phyloP scores from a whole-genome alignment of 2,329 filamentous ascomycete species.

The Sclerotinia spermophila region DNA sequence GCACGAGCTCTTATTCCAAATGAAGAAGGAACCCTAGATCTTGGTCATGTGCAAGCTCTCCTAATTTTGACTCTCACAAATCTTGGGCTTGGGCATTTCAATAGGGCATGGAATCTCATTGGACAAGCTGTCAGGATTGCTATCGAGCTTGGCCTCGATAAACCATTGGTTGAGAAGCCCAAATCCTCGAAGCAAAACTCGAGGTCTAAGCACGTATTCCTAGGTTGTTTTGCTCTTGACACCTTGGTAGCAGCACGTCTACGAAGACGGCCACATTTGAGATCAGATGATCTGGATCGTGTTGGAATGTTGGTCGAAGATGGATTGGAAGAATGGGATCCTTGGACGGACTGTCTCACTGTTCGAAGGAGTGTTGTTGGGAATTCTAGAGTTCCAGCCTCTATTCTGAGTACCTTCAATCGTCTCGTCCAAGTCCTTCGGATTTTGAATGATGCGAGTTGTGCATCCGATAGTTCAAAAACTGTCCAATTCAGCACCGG shows the following conservation, averaged over 20 bases:
- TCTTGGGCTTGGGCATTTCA: slow-evolving; percentile 54
- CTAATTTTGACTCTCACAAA: slow-evolving; percentile 60
- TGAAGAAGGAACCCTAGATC: slow-evolving; percentile 47
- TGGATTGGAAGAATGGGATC: slow-evolving; percentile 70
- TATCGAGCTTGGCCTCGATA: slow-evolving; percentile 43
- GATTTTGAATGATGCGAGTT: slow-evolving; percentile 34
- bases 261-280: slow-evolving; percentile 49
- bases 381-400: slow-evolving; percentile 34
- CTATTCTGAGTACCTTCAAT: slow-evolving; percentile 37
- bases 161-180: slow-evolving; percentile 29
- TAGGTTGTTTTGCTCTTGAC: slow-evolving; percentile 62
- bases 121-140: slow-evolving; percentile 59
- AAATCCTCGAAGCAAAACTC: slow-evolving; percentile 30
- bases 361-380: slow-evolving; percentile 33
- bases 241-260: slow-evolving; percentile 52
- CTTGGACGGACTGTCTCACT: slow-evolving; percentile 56
- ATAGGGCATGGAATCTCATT: slow-evolving; percentile 60
- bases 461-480: slow-evolving; percentile 21
- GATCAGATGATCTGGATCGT: slow-evolving; percentile 45
- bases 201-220: slow-evolving; percentile 43
- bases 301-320: slow-evolving; percentile 56
- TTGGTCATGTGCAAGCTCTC: slow-evolving; percentile 53
- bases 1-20: slow-evolving; percentile 49
- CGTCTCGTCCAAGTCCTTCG: slow-evolving; percentile 36
- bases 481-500: slow-evolving; percentile 25